Percentiles rank a stretch among this genome's conserved stretches.
Conservation (phyloP, 257 asterid genomes). For the Solanum piurae region DNA sequence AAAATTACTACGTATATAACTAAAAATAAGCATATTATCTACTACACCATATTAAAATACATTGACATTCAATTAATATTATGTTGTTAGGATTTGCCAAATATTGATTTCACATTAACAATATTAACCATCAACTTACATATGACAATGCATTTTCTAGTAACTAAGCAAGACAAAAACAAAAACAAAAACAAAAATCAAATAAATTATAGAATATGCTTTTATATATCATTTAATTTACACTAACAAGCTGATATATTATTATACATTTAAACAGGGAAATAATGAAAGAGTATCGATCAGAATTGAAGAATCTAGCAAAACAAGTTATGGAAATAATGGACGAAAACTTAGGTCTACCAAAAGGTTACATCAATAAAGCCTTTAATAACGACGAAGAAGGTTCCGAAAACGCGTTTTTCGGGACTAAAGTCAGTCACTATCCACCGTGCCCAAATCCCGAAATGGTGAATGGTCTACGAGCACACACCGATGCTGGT, state of each 20-base stretch:
- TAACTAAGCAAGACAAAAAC: too few species aligned
- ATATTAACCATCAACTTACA: neutral
- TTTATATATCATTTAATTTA: neutral
- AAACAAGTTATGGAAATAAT: constrained; percentile 44
- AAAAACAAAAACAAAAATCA: neutral
- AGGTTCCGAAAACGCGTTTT: constrained; percentile 34
- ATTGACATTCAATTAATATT: neutral
- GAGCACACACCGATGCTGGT: constrained; percentile 95
- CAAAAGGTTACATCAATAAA: constrained; percentile 49
- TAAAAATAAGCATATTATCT: too few species aligned
- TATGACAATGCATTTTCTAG: neutral
- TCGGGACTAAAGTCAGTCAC: constrained; percentile 89
- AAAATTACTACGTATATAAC: too few species aligned
- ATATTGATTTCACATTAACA: neutral
- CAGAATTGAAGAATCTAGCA: constrained; percentile 54
- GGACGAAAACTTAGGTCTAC: constrained; percentile 71
- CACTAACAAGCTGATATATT: neutral
- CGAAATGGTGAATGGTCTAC: constrained; percentile 48
- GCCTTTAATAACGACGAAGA: constrained; percentile 44
- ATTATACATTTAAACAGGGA: constrained; percentile 32
- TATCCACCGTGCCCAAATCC: constrained; percentile 85
- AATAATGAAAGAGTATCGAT: constrained; percentile 58
- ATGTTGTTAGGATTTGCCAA: neutral
- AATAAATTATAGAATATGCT: neutral
- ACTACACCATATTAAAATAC: too few species aligned